A percentile compares a stretch with the other conserved stretches of the same genome.
phyloP scores from a whole-genome alignment of 805 yeast genomes.

The Nakazawaea anatomiae region DNA sequence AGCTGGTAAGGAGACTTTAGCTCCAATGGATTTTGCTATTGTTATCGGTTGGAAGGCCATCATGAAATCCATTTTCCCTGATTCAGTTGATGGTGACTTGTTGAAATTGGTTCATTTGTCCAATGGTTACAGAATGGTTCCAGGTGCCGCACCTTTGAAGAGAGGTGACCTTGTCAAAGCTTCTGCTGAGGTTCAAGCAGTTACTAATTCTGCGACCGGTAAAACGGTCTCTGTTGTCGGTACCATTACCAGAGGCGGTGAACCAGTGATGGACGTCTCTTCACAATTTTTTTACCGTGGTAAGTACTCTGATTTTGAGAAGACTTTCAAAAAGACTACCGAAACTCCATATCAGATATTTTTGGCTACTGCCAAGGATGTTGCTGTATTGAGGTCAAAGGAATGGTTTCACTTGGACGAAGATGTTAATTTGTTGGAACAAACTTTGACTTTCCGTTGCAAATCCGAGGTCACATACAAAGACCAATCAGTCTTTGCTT shows the following conservation, averaged over 20 bases:
- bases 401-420: conserved; percentile 92
- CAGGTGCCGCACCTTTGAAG: conserved; percentile 86
- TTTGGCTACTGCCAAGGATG: conserved; percentile 74
- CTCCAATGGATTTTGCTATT: conserved; percentile 99
- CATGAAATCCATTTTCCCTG: conserved; percentile 97
- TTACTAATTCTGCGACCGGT: conserved; percentile 87
- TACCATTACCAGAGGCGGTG: conserved; percentile 66
- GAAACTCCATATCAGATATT: conserved; percentile 84
- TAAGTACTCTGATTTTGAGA: conserved; percentile 75
- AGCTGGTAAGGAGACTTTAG: conserved; percentile 76
- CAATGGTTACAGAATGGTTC: conserved; percentile 87
- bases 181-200: conserved; percentile 80
- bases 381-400: conserved; percentile 89
- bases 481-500: conserved; percentile 66
- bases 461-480: conserved; percentile 80
- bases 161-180: conserved; percentile 83
- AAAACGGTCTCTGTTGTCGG: conserved; percentile 96
- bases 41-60: conserved; percentile 98
- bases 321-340: conserved; percentile 82
- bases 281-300: conserved; percentile 98
- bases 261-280: conserved; percentile 87
- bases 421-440: conserved; percentile 63
- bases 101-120: conserved; percentile 91
- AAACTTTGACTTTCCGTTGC: conserved; percentile 84
- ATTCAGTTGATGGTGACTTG: conserved; percentile 92